Evolutionary conservation across 2,329 filamentous ascomycete genomes (phyloP).

Genomic region (Colletotrichum salicis): DNA sequence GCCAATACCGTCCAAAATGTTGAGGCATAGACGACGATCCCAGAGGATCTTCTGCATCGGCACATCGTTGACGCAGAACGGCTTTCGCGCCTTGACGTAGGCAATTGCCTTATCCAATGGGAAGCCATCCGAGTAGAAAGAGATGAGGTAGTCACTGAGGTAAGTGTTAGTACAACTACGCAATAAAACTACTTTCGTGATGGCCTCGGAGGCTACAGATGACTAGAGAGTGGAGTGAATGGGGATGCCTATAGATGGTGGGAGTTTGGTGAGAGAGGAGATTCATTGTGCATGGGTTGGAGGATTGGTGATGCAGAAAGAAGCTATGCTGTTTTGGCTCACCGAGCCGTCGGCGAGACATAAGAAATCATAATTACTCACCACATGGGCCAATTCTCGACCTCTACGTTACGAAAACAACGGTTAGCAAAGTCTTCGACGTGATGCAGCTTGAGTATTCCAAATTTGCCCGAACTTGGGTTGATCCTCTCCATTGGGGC

Average conservation of each 20-base stretch:
- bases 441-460: not conserved
- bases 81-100: slow-evolving; percentile 91
- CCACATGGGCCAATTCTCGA: slow-evolving; percentile 96
- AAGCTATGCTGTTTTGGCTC: slow-evolving; percentile 47
- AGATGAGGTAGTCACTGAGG: slow-evolving; percentile 86
- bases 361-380: slow-evolving; percentile 48
- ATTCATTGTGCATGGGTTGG: not conserved
- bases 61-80: slow-evolving; percentile 97
- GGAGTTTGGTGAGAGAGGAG: not conserved
- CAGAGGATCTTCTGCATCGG: slow-evolving; percentile 97
- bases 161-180: slow-evolving; percentile 12
- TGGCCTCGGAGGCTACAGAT: not conserved
- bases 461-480: not conserved
- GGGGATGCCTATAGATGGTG: not conserved
- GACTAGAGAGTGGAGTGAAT: not conserved
- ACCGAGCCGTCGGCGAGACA: slow-evolving; percentile 41
- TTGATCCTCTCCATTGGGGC: not conserved
- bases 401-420: slow-evolving; percentile 58
- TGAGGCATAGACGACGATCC: slow-evolving; percentile 91
- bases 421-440: not conserved
- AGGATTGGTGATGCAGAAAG: slow-evolving; percentile 27
- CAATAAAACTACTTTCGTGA: not conserved
- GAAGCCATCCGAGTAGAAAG: slow-evolving; percentile 98
- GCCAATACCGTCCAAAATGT: slow-evolving; percentile 86
- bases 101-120: slow-evolving; percentile 96